A percentile compares a stretch with the other conserved stretches of the same genome.
Conservation (phyloP, 257 asterid species). For the Apocynum venetum region DNA sequence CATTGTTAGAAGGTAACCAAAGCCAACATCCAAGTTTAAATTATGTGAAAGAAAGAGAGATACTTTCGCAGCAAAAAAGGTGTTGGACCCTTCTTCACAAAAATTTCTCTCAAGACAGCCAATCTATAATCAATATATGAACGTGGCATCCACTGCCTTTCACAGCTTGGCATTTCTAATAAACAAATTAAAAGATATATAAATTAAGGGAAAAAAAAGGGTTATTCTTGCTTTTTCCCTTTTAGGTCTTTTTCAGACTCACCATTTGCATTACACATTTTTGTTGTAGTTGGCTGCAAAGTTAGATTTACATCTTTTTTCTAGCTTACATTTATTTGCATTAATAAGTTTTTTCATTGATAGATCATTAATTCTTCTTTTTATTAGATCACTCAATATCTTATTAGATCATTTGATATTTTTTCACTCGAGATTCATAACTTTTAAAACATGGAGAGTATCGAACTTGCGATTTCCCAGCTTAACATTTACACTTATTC, state of each 20-base stretch:
- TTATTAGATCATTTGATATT: too few relatives aligned
- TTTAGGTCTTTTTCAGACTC: not conserved
- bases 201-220: not conserved
- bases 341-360: too few relatives aligned
- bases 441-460: too few relatives aligned
- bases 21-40: not conserved
- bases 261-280: not conserved
- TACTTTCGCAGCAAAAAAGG: conserved; percentile 39
- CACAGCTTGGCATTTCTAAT: conserved; percentile 1
- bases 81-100: conserved; percentile 33
- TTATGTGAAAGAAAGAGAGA: conserved; percentile 34
- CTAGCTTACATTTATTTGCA: not conserved
- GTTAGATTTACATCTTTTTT: not conserved
- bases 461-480: too few relatives aligned
- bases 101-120: conserved; percentile 10
- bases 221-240: not conserved
- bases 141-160: conserved; percentile 13
- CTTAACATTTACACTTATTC: too few relatives aligned
- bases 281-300: not conserved
- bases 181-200: not conserved
- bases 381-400: too few relatives aligned
- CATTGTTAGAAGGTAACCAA: not conserved
- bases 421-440: too few relatives aligned
- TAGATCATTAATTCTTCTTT: too few relatives aligned
- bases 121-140: conserved; percentile 8